Conservation (phyloP, 2,329 filamentous ascomycete species). For the Cylindrodendrum hubeiense region DNA sequence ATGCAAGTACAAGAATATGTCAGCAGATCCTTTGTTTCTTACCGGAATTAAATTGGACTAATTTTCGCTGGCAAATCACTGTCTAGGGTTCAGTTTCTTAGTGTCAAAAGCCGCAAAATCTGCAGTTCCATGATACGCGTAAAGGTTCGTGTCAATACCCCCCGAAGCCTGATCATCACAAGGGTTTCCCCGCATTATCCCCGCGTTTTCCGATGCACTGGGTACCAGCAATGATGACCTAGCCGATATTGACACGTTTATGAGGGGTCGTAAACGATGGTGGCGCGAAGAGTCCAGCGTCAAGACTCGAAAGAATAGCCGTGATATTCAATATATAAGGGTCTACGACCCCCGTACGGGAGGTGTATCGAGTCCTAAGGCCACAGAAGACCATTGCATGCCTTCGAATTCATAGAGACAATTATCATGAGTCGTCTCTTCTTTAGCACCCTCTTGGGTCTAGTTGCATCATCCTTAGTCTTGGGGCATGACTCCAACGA, state of each 20-base stretch:
- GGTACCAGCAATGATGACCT: too few species aligned
- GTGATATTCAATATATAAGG: too few species aligned
- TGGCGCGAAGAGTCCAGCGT: neutral
- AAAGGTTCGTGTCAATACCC: neutral
- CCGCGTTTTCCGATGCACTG: neutral
- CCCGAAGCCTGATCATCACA: neutral
- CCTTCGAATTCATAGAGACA: neutral
- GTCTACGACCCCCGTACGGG: too few species aligned
- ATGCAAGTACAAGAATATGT: too few species aligned
- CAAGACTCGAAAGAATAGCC: neutral
- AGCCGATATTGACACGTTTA: too few species aligned
- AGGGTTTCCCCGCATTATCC: neutral
- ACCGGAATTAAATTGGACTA: too few species aligned
- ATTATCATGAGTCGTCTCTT: neutral
- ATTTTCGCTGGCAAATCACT: too few species aligned
- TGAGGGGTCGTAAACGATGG: too few species aligned
- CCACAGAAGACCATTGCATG: neutral
- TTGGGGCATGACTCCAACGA: neutral
- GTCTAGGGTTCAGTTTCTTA: too few species aligned
- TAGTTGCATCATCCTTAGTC: neutral
- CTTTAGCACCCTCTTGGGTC: neutral
- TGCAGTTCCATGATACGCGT: neutral
- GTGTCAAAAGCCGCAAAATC: too few species aligned
- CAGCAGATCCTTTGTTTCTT: too few species aligned
- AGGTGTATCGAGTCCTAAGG: too few species aligned